Base-by-base conservation (phyloP, 352 stramenopile genomes). In the Albugo laibachii region DNA sequence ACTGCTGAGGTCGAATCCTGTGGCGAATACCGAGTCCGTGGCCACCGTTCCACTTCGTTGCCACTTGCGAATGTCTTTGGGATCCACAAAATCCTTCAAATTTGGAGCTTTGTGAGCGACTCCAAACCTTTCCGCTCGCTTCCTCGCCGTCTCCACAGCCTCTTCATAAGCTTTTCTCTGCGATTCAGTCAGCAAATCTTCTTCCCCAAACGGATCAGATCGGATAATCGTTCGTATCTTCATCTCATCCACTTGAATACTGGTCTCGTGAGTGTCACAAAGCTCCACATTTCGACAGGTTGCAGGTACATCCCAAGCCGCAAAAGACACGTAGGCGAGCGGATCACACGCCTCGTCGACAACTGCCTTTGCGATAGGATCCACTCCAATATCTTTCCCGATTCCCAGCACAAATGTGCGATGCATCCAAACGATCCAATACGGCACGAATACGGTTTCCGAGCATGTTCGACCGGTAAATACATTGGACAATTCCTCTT, bases 1-100 rank as follows among this genome's bases (percentile, higher is more conserved):
- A 50, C 62, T 80, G 38, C 58, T 68, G 1, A 91, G 47, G 41
- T 91, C 74, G 47, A 58, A 58, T 36, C 53, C 53, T 8, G 53
- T 58, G n/a, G 44, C 35, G 36, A 91, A 76, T 5, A 74, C 77
- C 27, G 75, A 86, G 10, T 70, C 52, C 52, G 82, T 83, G 45
- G 67, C 60, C 19, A 73, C 68, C 0, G 58, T 66, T 15, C 77
- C 77, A 1, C 69, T 80, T 27, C 77, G 74, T 50, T 91, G 77
- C 35, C 87, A 55, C 27, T 77, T 71, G 38, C 74, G 65, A 43
- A 91, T 61, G 16, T 78, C 69, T 52, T 81, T 77, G 5, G 77
- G 69, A 49, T 91, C 74, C 13, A 91, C 34, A 48, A 83, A 84
- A 59, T 83, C 77, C 49, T 82, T 83, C 16, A 84, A 57, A 41